phyloP scores from a whole-genome alignment of 2,329 filamentous ascomycete species.

The Amauroascus niger region DNA sequence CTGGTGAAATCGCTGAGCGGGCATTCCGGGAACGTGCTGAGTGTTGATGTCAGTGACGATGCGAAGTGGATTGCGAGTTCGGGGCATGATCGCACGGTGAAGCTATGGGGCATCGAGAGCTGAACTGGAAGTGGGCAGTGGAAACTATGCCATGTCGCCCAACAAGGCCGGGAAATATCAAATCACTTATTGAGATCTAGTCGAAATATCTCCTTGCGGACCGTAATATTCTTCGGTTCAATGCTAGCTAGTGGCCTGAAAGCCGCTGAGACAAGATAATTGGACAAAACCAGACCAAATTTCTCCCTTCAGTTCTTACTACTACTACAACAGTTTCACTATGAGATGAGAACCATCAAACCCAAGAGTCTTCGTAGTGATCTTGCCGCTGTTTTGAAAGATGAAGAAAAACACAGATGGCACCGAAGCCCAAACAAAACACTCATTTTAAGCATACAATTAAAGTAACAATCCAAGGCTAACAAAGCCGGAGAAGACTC shows the following conservation, averaged over 20 bases:
- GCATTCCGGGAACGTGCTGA: constrained; percentile 85
- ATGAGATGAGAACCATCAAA: no score
- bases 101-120: constrained; percentile 87
- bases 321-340: no score
- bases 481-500: no score
- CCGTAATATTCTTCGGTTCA: neutral
- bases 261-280: no score
- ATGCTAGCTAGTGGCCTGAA: no score
- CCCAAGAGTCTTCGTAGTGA: neutral
- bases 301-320: neutral
- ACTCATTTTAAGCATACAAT: no score
- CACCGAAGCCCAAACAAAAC: no score
- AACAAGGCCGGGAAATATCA: neutral
- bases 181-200: neutral
- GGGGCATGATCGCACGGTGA: constrained; percentile 88
- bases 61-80: constrained; percentile 89
- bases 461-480: no score
- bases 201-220: neutral
- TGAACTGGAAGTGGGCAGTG: constrained; percentile 34
- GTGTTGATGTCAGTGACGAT: constrained; percentile 77
- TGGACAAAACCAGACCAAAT: no score
- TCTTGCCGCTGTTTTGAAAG: no score
- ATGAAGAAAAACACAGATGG: no score
- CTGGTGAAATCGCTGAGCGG: constrained; percentile 78
- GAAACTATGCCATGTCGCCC: neutral